A percentile compares a stretch with the other conserved stretches of the same genome.
Conservation (phyloP, 805 yeast species). For the Candida ficus region DNA sequence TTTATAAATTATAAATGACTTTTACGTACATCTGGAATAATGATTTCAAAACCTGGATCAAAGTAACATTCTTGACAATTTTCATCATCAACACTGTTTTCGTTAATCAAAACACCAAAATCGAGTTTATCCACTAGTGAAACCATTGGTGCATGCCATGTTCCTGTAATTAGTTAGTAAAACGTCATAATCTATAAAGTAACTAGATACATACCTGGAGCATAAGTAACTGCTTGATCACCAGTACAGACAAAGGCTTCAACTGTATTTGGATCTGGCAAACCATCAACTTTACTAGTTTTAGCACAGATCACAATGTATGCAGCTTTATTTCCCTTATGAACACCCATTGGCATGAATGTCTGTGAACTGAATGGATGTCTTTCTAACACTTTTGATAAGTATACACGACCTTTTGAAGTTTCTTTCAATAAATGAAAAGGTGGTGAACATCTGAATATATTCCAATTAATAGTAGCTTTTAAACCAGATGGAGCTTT, state of each 20-base stretch:
- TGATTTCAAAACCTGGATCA: conserved; percentile 48
- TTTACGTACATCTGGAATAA: conserved; percentile 8
- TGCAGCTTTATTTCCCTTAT: conserved; percentile 36
- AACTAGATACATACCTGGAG: conserved; percentile 34
- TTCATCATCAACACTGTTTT: conserved; percentile 71
- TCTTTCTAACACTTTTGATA: conserved; percentile 67
- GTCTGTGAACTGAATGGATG: conserved; percentile 90
- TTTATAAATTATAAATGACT: neutral
- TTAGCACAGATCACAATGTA: conserved; percentile 81
- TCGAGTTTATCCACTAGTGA: conserved; percentile 66
- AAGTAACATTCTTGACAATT: conserved; percentile 80
- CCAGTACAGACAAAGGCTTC: conserved; percentile 75
- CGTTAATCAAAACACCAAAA: conserved; percentile 85
- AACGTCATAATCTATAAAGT: no score
- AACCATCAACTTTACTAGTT: conserved; percentile 32
- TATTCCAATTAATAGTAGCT: conserved; percentile 70
- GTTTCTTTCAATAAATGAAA: conserved; percentile 36
- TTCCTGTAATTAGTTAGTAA: conserved; percentile 12
- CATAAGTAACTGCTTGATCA: conserved; percentile 86
- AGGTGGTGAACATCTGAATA: conserved; percentile 79
- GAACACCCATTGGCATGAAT: conserved; percentile 86
- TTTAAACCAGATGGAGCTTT: conserved; percentile 40
- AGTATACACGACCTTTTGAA: conserved; percentile 14
- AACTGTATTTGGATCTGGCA: conserved; percentile 59
- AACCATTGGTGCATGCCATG: conserved; percentile 98